phyloP scores from a whole-genome alignment of 139 green algal species.

The Dunaliella sp. region DNA sequence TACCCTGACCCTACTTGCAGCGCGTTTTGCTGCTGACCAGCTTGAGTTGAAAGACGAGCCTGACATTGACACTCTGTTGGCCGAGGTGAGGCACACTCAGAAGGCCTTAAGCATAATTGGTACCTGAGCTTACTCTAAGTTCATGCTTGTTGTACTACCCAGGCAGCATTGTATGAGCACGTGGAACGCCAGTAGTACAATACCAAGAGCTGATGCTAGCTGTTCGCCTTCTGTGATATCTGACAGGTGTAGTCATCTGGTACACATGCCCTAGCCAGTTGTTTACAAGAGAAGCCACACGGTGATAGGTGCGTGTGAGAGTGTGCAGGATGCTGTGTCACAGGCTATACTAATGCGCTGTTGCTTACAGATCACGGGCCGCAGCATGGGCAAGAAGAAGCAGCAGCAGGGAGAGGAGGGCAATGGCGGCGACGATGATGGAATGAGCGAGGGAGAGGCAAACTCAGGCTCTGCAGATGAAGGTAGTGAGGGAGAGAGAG shows the following conservation, averaged over 20 bases:
- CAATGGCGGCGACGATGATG: neutral
- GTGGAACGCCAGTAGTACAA: neutral
- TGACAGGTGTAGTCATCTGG: neutral
- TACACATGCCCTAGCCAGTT: neutral
- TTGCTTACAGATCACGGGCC: neutral
- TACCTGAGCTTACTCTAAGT: neutral
- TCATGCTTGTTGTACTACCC: neutral
- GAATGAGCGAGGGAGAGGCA: neutral
- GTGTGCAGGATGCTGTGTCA: neutral
- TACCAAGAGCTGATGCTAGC: neutral
- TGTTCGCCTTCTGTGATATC: neutral
- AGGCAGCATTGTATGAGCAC: neutral
- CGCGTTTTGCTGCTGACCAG: slow-evolving; percentile 60
- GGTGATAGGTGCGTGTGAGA: too few species aligned
- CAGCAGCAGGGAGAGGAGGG: neutral
- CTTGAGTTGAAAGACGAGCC: slow-evolving; percentile 66
- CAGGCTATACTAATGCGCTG: too few species aligned
- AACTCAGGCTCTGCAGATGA: too few species aligned
- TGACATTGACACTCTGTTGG: slow-evolving; percentile 24
- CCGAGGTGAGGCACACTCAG: slow-evolving; percentile 10
- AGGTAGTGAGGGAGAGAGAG: too few species aligned
- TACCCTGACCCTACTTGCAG: too few species aligned
- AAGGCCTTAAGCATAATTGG: neutral
- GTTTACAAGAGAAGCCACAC: too few species aligned
- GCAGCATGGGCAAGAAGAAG: neutral